These are phyloP conservation scores for Psilocybe subaeruginosa DNA, from an alignment of 768 basidiomycete species.

Conservation along the genomic window DNA sequence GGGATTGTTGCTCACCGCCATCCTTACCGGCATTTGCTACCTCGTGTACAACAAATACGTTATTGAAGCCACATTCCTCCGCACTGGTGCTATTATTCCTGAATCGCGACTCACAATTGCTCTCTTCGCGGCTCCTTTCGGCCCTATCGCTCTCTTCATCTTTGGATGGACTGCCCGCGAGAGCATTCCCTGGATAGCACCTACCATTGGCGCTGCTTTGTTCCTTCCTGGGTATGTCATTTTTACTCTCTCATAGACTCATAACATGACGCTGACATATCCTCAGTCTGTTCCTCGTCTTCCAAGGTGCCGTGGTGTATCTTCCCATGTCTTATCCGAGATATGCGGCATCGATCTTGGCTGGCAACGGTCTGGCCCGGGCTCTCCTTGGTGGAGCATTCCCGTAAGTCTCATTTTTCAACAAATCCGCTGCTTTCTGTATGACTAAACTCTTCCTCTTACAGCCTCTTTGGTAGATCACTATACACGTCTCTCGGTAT, in stretches of 20 bases:
- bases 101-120: not conserved
- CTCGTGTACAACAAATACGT: not conserved
- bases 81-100: not conserved
- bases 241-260: no score
- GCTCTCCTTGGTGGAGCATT: not conserved
- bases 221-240: not conserved
- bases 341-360: not conserved
- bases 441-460: not conserved
- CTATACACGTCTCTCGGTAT: not conserved
- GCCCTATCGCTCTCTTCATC: not conserved
- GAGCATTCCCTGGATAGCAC: not conserved
- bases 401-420: not conserved
- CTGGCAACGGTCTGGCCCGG: not conserved
- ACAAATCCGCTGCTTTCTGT: not conserved
- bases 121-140: not conserved
- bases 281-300: not conserved
- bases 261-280: no score
- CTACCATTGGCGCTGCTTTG: not conserved
- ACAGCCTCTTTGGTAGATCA: not conserved
- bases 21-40: not conserved
- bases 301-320: not conserved
- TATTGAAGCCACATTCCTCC: conserved; percentile 1
- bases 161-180: not conserved
- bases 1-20: not conserved
- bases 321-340: not conserved